Percentiles rank a stretch among this genome's conserved stretches.
These are phyloP conservation scores for Exophiala aquamarina DNA, from an alignment of 2,329 filamentous ascomycete species.

Conservation along the genomic window DNA sequence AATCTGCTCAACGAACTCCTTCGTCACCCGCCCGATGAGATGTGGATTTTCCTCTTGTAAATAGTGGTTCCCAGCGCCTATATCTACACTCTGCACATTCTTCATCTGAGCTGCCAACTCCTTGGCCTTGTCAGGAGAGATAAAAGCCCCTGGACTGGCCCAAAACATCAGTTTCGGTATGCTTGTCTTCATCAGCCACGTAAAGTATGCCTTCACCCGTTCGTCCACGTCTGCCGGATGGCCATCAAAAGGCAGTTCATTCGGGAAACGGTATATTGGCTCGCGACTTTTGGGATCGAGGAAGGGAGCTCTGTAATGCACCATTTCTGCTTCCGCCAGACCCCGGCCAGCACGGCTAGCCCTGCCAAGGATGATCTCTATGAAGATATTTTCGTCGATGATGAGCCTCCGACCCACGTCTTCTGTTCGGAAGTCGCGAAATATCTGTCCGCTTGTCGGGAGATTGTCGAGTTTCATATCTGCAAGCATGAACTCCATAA, in stretches of 20 bases:
- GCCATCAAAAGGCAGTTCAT: slow-evolving; percentile 1
- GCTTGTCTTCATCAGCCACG: background rate
- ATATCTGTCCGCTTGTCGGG: background rate
- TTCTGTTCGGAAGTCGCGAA: background rate
- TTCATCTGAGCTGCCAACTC: background rate
- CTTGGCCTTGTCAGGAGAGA: background rate
- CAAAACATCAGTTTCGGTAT: slow-evolving; percentile 4
- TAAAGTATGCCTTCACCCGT: background rate
- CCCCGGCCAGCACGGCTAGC: background rate
- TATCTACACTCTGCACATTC: background rate
- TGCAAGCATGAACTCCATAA: slow-evolving; percentile 1
- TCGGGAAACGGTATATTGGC: slow-evolving; percentile 2
- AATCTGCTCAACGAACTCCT: background rate
- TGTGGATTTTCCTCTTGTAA: slow-evolving; percentile 5
- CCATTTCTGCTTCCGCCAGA: too few species aligned
- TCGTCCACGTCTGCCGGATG: background rate
- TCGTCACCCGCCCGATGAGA: slow-evolving; percentile 5
- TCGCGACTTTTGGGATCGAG: background rate
- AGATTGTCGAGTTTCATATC: background rate
- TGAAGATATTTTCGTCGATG: background rate
- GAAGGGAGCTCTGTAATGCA: background rate
- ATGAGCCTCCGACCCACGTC: background rate
- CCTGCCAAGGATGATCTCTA: background rate
- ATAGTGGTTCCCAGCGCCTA: background rate
- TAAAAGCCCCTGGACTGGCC: slow-evolving; percentile 2